Evolutionary conservation across 73 alveolate genomes (phyloP).

Genomic region (Durusdinium trenchii): DNA sequence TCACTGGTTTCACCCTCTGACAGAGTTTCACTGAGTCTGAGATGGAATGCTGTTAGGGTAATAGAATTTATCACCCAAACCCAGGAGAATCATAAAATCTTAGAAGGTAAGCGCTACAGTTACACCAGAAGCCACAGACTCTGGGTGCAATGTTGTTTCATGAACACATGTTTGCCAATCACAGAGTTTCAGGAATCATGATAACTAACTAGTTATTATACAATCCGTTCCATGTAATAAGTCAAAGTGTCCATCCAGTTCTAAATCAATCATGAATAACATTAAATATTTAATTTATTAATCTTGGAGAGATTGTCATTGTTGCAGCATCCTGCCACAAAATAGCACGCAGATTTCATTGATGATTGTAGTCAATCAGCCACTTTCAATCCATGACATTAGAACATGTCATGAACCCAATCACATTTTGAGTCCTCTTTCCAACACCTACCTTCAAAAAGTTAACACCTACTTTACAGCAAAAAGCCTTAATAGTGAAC

Average conservation of each 20-base stretch:
- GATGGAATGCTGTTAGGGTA: too few relatives aligned
- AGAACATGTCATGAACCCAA: not conserved
- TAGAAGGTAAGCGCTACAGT: too few relatives aligned
- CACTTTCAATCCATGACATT: not conserved
- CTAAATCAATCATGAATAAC: not conserved
- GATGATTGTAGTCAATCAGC: not conserved
- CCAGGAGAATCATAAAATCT: too few relatives aligned
- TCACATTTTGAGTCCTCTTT: not conserved
- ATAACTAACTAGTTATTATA: too few relatives aligned
- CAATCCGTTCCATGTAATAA: not conserved
- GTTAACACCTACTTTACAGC: not conserved
- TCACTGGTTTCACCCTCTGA: too few relatives aligned
- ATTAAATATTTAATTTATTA: too few relatives aligned
- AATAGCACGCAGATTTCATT: not conserved
- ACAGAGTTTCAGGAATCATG: too few relatives aligned
- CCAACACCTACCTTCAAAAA: not conserved
- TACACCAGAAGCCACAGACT: too few relatives aligned
- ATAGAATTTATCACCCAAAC: too few relatives aligned
- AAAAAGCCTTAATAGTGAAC: not conserved
- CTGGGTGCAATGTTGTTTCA: too few relatives aligned
- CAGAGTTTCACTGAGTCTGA: too few relatives aligned
- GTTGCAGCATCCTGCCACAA: not conserved
- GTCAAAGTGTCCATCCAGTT: not conserved
- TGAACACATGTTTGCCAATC: too few relatives aligned
- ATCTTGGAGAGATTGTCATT: not conserved